Evolutionary conservation across 768 basidiomycete genomes (phyloP).

Genomic region (Phylloporus scabripes): DNA sequence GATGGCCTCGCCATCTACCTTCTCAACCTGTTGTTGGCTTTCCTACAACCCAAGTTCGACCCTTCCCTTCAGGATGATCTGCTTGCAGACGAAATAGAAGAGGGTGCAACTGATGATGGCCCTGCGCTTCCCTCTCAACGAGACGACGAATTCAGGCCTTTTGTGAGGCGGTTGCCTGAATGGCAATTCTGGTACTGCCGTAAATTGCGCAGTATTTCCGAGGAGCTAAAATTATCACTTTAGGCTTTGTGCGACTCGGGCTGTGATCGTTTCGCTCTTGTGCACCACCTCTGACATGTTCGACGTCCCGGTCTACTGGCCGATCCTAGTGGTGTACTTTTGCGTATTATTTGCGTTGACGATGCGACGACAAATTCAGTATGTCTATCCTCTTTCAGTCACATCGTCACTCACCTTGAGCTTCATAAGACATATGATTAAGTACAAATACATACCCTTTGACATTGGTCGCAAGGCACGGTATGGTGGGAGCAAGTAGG

Average conservation of each 20-base stretch:
- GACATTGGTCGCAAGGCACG: slow-evolving; percentile 92
- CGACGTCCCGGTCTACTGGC: slow-evolving; percentile 99
- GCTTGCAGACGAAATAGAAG: slow-evolving; percentile 91
- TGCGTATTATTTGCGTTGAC: slow-evolving; percentile 91
- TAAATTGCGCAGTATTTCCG: background rate
- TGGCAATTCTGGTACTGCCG: slow-evolving; percentile 88
- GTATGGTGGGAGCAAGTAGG: slow-evolving; percentile 59
- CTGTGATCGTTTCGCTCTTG: slow-evolving; percentile 73
- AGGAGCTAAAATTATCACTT: background rate
- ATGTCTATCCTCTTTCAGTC: slow-evolving; percentile 26
- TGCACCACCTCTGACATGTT: slow-evolving; percentile 82
- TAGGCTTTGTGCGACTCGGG: slow-evolving; percentile 89
- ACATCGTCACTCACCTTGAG: slow-evolving; percentile 6
- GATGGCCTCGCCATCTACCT: slow-evolving; percentile 94
- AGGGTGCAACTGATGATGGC: slow-evolving; percentile 64
- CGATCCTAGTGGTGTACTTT: slow-evolving; percentile 96
- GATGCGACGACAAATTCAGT: slow-evolving; percentile 96
- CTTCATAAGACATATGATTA: slow-evolving; percentile 88
- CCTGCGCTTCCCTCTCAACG: slow-evolving; percentile 58
- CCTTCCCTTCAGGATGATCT: slow-evolving; percentile 93
- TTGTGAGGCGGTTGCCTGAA: slow-evolving; percentile 91
- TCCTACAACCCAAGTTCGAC: slow-evolving; percentile 97
- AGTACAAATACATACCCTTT: slow-evolving; percentile 95
- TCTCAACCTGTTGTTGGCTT: slow-evolving; percentile 92
- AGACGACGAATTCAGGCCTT: slow-evolving; percentile 97